Conservation (phyloP, 306 rosid species). For the Acacia melanoxylon region DNA sequence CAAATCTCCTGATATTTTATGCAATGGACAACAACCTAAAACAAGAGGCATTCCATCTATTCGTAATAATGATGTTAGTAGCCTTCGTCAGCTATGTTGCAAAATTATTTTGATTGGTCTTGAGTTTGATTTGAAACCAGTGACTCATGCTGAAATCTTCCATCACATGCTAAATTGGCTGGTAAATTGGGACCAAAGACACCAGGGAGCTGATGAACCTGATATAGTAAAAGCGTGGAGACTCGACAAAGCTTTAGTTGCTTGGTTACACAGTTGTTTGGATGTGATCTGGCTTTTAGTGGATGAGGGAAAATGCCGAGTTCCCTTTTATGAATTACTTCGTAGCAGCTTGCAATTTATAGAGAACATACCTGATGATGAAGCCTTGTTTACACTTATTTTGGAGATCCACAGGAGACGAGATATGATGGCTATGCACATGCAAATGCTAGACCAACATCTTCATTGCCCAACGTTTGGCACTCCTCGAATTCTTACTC, state of each 20-base stretch:
- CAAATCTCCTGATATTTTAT: constrained; percentile 74
- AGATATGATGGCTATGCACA: constrained; percentile 99
- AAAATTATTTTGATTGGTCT: constrained; percentile 90
- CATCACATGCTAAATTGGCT: constrained; percentile 93
- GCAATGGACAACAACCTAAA: constrained; percentile 56
- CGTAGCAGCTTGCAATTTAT: constrained; percentile 92
- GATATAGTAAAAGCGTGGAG: constrained; percentile 64
- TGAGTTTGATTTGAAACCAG: constrained; percentile 74
- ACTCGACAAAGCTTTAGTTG: constrained; percentile 81
- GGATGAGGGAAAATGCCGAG: constrained; percentile 88
- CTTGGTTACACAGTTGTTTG: constrained; percentile 97
- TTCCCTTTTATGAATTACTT: constrained; percentile 92
- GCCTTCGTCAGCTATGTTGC: constrained; percentile 98
- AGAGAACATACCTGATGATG: constrained; percentile 93
- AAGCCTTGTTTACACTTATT: constrained; percentile 87
- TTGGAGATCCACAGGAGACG: constrained; percentile 96
- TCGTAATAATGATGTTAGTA: constrained; percentile 78
- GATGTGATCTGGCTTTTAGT: constrained; percentile 98
- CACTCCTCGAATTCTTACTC: constrained; percentile 73
- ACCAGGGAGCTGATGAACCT: constrained; percentile 67
- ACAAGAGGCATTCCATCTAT: constrained; percentile 55
- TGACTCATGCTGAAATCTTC: constrained; percentile 76
- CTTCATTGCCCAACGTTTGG: constrained; percentile 98
- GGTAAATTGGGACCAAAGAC: constrained; percentile 95
- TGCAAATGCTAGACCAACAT: constrained; percentile 99